Evolutionary conservation across 169 alveolate genomes (phyloP).

Genomic region (Eimeria tenella): DNA sequence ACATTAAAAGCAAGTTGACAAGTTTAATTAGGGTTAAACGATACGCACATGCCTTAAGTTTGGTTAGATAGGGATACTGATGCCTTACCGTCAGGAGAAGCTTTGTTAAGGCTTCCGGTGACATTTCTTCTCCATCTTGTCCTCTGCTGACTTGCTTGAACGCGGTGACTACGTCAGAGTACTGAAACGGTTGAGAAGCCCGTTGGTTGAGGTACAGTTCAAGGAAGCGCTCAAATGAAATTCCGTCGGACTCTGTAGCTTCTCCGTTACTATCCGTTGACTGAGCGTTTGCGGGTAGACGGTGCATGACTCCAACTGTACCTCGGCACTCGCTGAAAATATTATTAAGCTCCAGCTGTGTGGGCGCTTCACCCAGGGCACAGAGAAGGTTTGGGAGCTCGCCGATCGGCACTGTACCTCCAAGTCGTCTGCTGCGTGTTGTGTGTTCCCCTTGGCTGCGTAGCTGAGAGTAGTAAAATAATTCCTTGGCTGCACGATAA

Average conservation of each 20-base stretch:
- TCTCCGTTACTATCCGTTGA: slow-evolving; percentile 85
- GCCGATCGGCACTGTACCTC: slow-evolving; percentile 88
- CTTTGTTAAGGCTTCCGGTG: slow-evolving; percentile 31
- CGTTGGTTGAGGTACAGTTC: slow-evolving; percentile 80
- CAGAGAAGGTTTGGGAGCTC: slow-evolving; percentile 93
- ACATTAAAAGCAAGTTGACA: background rate
- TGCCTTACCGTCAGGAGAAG: slow-evolving; percentile 36
- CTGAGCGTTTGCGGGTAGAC: slow-evolving; percentile 79
- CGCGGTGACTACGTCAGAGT: slow-evolving; percentile 69
- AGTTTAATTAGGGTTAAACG: too few relatives aligned
- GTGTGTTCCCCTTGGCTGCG: slow-evolving; percentile 94
- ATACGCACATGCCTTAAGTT: too few relatives aligned
- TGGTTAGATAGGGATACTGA: background rate
- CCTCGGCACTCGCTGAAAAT: slow-evolving; percentile 87
- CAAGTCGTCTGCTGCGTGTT: slow-evolving; percentile 92
- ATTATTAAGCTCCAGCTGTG: slow-evolving; percentile 91
- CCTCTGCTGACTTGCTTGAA: slow-evolving; percentile 36
- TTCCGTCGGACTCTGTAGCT: slow-evolving; percentile 84
- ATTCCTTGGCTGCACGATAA: slow-evolving; percentile 91
- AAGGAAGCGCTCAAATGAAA: slow-evolving; percentile 82
- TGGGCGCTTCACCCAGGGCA: slow-evolving; percentile 94
- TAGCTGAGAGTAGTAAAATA: slow-evolving; percentile 94
- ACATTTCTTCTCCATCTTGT: slow-evolving; percentile 2
- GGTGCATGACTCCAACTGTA: background rate
- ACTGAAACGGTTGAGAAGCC: slow-evolving; percentile 18